Evolutionary conservation across 139 green algal species (phyloP), one percentile per base, ranked within the genome.

Genomic region (Micromonas pusilla): DNA sequence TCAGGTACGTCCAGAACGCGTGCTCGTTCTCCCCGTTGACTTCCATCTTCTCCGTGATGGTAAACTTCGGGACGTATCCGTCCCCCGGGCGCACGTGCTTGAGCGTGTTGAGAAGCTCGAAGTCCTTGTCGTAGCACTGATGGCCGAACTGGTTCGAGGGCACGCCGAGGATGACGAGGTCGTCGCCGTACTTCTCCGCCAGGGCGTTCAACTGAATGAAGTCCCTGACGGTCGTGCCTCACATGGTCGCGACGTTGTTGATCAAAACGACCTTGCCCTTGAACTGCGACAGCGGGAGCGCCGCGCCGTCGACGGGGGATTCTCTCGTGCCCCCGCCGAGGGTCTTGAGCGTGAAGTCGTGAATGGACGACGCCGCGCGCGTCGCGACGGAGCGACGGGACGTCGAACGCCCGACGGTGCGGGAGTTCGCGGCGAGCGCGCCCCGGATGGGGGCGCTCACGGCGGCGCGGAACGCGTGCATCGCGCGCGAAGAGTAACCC

Each of bases 121-220:
- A 81, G 52, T 81, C 76, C n/a, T 75, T 70, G 19, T 76, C 65
- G 23, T 81, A 62, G 1, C 30, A 62, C 37, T 81, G 76, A 36
- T 76, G 64, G 25, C 66, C 65, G 28, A 81, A 81, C 66, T 76
- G 64, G 76, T 81, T 81, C 1, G 19, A 81, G n/a, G 76, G 76
- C 21, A 66, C 67, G 3, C 45, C 76, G 6, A 81, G 38, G n/a
- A 81, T 70, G 36, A 53, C n/a, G 0, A 81, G 52, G 20, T 81
- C 34, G 2, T 76, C 76, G 31, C 76, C 70, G 32, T 73, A 81
- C 45, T 68, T 81, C 21, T 76, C 66, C 23, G 38, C 37, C 39
- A 81, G 76, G n/a, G 52, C 64, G 30, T 81, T 81, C 76, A 81
- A 45, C 68, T 81, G 76, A 60, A 76, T 23, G 30, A 76, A 76